phyloP scores from a whole-genome alignment of 352 stramenopile species.

The Globisporangium alternatum region DNA sequence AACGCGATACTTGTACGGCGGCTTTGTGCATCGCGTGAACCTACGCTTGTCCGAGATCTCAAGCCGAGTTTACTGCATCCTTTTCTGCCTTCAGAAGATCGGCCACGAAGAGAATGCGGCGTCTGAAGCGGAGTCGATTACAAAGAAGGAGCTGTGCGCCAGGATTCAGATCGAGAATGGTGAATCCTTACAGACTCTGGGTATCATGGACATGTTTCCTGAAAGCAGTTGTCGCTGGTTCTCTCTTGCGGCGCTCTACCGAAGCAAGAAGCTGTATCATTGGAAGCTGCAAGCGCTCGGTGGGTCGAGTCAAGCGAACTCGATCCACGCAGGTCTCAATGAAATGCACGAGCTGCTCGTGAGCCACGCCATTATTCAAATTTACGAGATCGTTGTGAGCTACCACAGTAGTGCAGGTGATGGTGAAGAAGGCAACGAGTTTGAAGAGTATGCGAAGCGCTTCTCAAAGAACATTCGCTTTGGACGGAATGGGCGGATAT shows the following conservation, averaged over 20 bases:
- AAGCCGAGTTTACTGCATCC: slow-evolving; percentile 45
- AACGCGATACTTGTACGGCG: slow-evolving; percentile 41
- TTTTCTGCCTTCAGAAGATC: slow-evolving; percentile 48
- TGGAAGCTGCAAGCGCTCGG: slow-evolving; percentile 57
- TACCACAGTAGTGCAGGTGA: slow-evolving; percentile 17
- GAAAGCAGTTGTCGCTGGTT: slow-evolving; percentile 40
- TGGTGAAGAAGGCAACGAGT: slow-evolving; percentile 17
- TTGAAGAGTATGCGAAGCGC: slow-evolving; percentile 35
- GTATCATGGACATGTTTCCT: slow-evolving; percentile 40
- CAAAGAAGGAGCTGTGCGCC: slow-evolving; percentile 4
- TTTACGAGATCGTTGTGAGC: slow-evolving; percentile 54
- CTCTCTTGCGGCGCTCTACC: slow-evolving; percentile 45
- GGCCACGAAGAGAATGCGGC: not conserved
- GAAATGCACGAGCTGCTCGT: slow-evolving; percentile 50
- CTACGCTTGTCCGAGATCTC: slow-evolving; percentile 33
- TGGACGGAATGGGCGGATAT: slow-evolving; percentile 54
- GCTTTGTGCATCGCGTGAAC: slow-evolving; percentile 50
- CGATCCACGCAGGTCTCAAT: slow-evolving; percentile 49
- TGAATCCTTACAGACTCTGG: slow-evolving; percentile 42
- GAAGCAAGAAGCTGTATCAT: slow-evolving; percentile 42
- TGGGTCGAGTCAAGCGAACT: slow-evolving; percentile 32
- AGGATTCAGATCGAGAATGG: slow-evolving; percentile 53
- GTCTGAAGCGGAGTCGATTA: not conserved
- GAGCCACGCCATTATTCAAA: slow-evolving; percentile 50
- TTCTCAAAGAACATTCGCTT: slow-evolving; percentile 68